Evolutionary conservation across 169 alveolate species (phyloP).

Genomic region (Plasmodium gonderi): DNA sequence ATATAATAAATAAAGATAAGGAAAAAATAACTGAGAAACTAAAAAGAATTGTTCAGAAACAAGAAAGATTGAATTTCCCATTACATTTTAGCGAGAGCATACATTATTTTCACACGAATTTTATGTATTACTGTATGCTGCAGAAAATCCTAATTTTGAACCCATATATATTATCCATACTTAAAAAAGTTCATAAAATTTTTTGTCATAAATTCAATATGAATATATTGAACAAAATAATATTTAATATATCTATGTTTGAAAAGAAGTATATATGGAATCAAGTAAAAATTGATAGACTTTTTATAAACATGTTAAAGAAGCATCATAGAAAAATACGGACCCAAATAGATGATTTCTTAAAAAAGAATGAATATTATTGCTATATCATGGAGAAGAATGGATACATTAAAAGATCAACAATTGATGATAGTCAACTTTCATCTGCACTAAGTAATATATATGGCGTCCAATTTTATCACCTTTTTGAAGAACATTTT

Average conservation of each 20-base stretch:
- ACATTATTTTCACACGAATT: slow-evolving; percentile 16
- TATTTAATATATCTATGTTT: background rate
- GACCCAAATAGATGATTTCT: background rate
- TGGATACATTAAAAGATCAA: background rate
- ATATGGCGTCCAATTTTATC: slow-evolving; percentile 11
- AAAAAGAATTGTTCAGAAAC: slow-evolving; percentile 37
- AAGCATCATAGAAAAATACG: slow-evolving; percentile 13
- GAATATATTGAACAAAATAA: slow-evolving; percentile 1
- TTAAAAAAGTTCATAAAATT: slow-evolving; percentile 12
- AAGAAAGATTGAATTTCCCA: slow-evolving; percentile 11
- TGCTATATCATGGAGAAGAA: background rate
- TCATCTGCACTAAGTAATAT: background rate
- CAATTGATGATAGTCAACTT: background rate
- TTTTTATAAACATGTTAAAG: slow-evolving; percentile 2
- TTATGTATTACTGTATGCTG: slow-evolving; percentile 25
- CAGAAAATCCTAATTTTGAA: slow-evolving; percentile 9
- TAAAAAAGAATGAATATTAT: slow-evolving; percentile 9
- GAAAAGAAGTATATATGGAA: slow-evolving; percentile 65
- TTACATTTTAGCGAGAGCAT: slow-evolving; percentile 19
- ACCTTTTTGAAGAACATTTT: slow-evolving; percentile 27
- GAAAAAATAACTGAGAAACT: background rate
- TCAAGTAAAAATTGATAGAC: background rate
- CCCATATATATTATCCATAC: background rate
- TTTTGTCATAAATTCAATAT: slow-evolving; percentile 15
- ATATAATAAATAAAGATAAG: slow-evolving; percentile 30